Conservation (phyloP, 495 filamentous ascomycete species). For the Annulohypoxylon maeteangense region DNA sequence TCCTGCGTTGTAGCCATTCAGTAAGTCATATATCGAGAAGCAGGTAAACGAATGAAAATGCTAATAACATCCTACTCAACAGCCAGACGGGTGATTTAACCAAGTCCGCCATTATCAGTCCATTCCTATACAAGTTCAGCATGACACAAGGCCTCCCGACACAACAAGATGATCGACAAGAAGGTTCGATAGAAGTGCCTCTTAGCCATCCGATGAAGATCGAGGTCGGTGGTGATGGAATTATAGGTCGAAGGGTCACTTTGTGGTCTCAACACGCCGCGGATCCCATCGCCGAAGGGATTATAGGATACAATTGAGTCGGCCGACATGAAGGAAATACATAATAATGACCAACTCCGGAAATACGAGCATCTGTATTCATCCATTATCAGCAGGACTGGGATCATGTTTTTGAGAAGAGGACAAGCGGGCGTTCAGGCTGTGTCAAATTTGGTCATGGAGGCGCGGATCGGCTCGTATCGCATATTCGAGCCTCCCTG, state of each 20-base stretch:
- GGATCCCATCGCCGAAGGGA: conserved; percentile 55
- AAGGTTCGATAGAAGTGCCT: conserved; percentile 41
- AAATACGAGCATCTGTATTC: not conserved
- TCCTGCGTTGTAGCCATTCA: conserved; percentile 46
- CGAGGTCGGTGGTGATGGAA: conserved; percentile 55
- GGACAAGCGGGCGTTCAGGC: not conserved
- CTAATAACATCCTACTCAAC: not conserved
- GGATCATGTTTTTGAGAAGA: not conserved
- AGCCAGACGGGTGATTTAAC: conserved; percentile 55
- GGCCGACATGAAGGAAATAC: not conserved
- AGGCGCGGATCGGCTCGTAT: not conserved
- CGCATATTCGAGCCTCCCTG: not conserved
- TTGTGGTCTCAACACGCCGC: conserved; percentile 43
- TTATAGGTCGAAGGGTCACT: conserved; percentile 60
- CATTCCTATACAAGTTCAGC: conserved; percentile 50
- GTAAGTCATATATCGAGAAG: conserved; percentile 28
- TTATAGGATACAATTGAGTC: conserved; percentile 57
- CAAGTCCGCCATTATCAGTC: conserved; percentile 46
- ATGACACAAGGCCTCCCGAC: conserved; percentile 10
- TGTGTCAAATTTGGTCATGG: not conserved
- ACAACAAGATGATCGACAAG: not conserved
- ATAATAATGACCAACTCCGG: not conserved
- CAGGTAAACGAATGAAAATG: not conserved
- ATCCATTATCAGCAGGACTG: not conserved
- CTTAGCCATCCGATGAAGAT: conserved; percentile 51